Evolutionary conservation across 1,284 basidiomycete genomes (phyloP), one percentile per base, ranked within the genome.

Genomic region (Ustilago vetiveriae): DNA sequence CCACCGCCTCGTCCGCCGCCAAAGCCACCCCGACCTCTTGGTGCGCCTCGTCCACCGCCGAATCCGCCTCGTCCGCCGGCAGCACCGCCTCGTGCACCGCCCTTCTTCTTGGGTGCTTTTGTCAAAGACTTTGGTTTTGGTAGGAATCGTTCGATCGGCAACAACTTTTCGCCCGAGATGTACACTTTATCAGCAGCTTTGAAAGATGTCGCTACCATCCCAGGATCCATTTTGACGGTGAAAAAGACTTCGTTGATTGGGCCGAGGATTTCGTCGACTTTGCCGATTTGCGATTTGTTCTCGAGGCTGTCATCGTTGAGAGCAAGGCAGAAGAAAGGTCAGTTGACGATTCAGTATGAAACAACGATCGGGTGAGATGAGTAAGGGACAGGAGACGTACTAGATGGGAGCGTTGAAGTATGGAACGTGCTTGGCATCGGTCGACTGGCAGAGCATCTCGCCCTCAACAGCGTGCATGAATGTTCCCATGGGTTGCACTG

Each of bases 391-490:
- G 16, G 13, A 26, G 10, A 72, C 78, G 38, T 65, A 80, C 75
- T 97, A 99, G 82, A 99, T 96, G 50, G 96, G 95, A 0, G 96
- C 95, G 83, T 99, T 99, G 86, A 99, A 99, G 85, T 96, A 96
- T 0, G 96, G 96, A 14, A 99, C 83, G 75, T 83, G 76, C 57
- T 75, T 60, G 9, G 65, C 85, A 82, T 93, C 88, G 32, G 89
- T 85, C 11, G 93, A 92, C 10, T 89, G 86, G 84, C 96, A 99
- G 54, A 98, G 86, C 95, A 99, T 98, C 83, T 99, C 95, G 66
- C 92, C 92, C 85, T 99, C 96, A 43, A 97, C 94, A 19, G 94
- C 91, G 82, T 98, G 80, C 41, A 77, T 53, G 56, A 82, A 80
- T 33, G 72, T 58, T 24, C 80, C 80, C 63, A 82, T 81, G 39